Conservation (phyloP, 805 yeast genomes). For the Suhomyces kilbournensis region DNA sequence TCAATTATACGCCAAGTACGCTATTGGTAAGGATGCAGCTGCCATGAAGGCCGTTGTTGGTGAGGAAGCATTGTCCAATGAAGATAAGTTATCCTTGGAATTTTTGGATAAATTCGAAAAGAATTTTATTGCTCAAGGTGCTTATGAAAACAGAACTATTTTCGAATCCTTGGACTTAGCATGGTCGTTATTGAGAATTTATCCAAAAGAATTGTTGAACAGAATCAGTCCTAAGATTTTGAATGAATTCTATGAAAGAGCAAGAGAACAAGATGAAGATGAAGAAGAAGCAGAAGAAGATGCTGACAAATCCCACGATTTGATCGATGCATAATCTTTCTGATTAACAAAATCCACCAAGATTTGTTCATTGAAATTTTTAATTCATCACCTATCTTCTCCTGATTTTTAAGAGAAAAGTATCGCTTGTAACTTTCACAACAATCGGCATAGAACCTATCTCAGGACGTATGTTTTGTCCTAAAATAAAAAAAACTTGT, state of each 20-base stretch:
- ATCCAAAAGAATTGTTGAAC: constrained; percentile 98
- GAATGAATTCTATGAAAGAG: constrained; percentile 92
- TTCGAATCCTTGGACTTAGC: constrained; percentile 97
- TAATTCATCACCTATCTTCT: constrained; percentile 5
- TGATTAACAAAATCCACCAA: background rate
- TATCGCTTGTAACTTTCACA: background rate
- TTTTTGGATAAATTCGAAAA: constrained; percentile 97
- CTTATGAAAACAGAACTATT: constrained; percentile 91
- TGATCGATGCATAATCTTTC: constrained; percentile 37
- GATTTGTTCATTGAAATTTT: constrained; percentile 6
- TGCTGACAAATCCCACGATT: constrained; percentile 39
- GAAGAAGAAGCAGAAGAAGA: constrained; percentile 45
- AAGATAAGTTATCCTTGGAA: constrained; percentile 95
- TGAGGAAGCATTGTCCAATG: constrained; percentile 97
- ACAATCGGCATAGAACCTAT: background rate
- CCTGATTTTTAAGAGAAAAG: background rate
- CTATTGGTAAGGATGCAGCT: constrained; percentile 99
- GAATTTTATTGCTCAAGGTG: constrained; percentile 93
- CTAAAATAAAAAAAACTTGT: background rate
- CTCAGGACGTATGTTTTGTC: constrained; percentile 1
- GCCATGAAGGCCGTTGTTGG: constrained; percentile 99
- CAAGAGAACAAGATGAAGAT: constrained; percentile 62
- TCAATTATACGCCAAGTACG: constrained; percentile 98
- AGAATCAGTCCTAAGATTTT: constrained; percentile 97
- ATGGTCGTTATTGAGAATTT: constrained; percentile 96